Conservation (phyloP, 2,329 filamentous ascomycete genomes). For the Dothistroma septosporum region DNA sequence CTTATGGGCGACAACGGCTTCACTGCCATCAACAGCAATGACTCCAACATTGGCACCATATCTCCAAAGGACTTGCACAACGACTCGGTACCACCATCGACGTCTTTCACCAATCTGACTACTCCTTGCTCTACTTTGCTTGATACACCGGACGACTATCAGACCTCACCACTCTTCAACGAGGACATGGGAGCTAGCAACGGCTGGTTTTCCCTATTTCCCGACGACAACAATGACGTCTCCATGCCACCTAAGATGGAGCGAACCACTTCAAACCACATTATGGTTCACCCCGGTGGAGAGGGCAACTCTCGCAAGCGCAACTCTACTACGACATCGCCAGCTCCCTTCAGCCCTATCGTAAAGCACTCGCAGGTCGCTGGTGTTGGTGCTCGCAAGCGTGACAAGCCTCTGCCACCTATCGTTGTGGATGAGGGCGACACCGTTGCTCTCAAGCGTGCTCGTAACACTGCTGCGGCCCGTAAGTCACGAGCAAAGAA, state of each 20-base stretch:
- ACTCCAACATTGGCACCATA: constrained; percentile 56
- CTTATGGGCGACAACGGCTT: constrained; percentile 11
- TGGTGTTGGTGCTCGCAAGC: constrained; percentile 67
- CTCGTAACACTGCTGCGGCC: constrained; percentile 86
- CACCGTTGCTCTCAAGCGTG: constrained; percentile 80
- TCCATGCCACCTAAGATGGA: constrained; percentile 36
- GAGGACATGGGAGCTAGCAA: constrained; percentile 51
- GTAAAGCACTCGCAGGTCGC: constrained; percentile 64
- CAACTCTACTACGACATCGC: constrained; percentile 40
- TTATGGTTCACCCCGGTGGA: constrained; percentile 38
- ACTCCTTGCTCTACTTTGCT: constrained; percentile 72
- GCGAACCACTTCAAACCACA: constrained; percentile 38
- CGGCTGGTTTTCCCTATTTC: constrained; percentile 73
- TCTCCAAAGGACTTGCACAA: constrained; percentile 80
- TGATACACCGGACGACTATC: constrained; percentile 71
- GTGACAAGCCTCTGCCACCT: constrained; percentile 74
- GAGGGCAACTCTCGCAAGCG: constrained; percentile 33
- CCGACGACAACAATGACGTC: constrained; percentile 41
- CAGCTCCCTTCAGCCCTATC: constrained; percentile 35
- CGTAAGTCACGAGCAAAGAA: constrained; percentile 90
- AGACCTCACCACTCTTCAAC: constrained; percentile 74
- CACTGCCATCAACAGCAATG: constrained; percentile 43
- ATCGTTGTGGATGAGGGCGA: constrained; percentile 74
- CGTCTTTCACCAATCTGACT: constrained; percentile 76
- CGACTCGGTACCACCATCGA: constrained; percentile 74